These are phyloP conservation scores for Amniculicola lignicola DNA, from an alignment of 495 filamentous ascomycete species.

Conservation along the genomic window DNA sequence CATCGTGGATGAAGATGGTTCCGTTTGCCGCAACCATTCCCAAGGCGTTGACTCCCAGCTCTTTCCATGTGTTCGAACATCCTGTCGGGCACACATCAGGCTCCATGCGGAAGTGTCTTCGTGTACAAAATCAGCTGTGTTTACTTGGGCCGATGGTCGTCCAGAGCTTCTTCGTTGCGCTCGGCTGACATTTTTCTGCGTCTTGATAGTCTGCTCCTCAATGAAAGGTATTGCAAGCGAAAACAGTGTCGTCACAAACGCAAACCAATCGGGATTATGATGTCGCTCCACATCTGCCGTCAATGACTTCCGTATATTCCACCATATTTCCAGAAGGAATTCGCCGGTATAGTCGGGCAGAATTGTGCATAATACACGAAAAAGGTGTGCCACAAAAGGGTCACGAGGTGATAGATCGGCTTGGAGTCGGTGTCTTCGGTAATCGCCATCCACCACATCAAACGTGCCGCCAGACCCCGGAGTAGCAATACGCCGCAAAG, in stretches of 20 bases:
- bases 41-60: slow-evolving; percentile 25
- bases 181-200: slow-evolving; percentile 1
- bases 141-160: slow-evolving; percentile 5
- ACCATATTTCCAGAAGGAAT: slow-evolving; percentile 67
- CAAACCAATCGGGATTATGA: slow-evolving; percentile 73
- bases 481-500: slow-evolving; percentile 9
- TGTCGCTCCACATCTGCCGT: slow-evolving; percentile 42
- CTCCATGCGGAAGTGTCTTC: slow-evolving; percentile 18
- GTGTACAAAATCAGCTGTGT: background rate
- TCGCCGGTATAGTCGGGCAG: slow-evolving; percentile 54
- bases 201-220: slow-evolving; percentile 28
- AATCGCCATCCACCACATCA: slow-evolving; percentile 26
- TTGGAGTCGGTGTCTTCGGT: slow-evolving; percentile 22
- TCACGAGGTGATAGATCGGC: slow-evolving; percentile 18
- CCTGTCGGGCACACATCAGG: slow-evolving; percentile 20
- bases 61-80: slow-evolving; percentile 8
- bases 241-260: slow-evolving; percentile 69
- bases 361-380: slow-evolving; percentile 17
- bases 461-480: slow-evolving; percentile 17
- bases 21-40: slow-evolving; percentile 24
- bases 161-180: slow-evolving; percentile 6
- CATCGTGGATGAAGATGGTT: slow-evolving; percentile 12
- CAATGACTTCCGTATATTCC: slow-evolving; percentile 71
- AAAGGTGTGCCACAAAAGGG: slow-evolving; percentile 17
- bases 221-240: slow-evolving; percentile 48